Conservation (phyloP, 345 rosid species). For the Rhodomyrtus tomentosa region DNA sequence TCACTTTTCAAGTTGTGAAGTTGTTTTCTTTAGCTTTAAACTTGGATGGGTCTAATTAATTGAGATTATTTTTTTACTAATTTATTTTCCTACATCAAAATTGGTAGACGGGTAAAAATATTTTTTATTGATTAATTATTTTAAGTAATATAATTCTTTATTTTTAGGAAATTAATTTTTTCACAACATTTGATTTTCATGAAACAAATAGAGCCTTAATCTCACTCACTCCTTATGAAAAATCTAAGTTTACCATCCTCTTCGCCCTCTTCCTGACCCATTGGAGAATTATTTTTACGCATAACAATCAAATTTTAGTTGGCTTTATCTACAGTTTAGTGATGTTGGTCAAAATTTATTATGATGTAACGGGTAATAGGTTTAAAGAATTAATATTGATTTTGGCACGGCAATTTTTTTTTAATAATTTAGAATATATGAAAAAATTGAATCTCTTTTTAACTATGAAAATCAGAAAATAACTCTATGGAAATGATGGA, state of each 20-base stretch:
- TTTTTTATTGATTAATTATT: too few relatives aligned
- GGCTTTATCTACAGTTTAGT: background rate
- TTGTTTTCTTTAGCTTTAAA: background rate
- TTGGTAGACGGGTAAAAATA: too few relatives aligned
- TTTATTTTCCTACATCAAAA: background rate
- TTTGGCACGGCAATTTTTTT: background rate
- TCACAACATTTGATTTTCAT: too few relatives aligned
- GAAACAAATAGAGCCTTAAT: background rate
- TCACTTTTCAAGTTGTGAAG: background rate
- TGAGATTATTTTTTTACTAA: background rate
- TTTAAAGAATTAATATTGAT: too few relatives aligned
- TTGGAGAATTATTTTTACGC: background rate
- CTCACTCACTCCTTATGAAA: background rate
- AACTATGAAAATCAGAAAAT: too few relatives aligned
- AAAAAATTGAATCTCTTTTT: too few relatives aligned
- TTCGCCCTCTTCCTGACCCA: background rate
- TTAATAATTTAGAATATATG: too few relatives aligned
- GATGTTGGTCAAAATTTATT: too few relatives aligned
- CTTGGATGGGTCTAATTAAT: background rate
- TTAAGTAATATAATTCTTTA: too few relatives aligned
- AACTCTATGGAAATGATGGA: too few relatives aligned
- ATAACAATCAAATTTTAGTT: background rate
- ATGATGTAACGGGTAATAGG: too few relatives aligned
- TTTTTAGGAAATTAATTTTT: too few relatives aligned
- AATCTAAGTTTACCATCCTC: background rate